Conservation (phyloP, 768 basidiomycete genomes). For the Lactarius hengduanensis region DNA sequence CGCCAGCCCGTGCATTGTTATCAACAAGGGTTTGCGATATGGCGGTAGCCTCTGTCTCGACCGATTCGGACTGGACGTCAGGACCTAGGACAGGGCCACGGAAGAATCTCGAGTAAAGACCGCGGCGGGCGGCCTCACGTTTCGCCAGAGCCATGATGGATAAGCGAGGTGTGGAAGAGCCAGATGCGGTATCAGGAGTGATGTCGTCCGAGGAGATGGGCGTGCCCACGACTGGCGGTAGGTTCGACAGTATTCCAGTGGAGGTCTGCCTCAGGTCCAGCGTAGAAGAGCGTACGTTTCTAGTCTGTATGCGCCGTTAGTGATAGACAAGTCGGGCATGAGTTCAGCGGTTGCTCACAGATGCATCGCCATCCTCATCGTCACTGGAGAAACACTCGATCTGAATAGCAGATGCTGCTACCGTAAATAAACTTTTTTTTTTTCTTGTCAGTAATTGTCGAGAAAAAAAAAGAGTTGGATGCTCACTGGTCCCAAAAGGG, state of each 20-base stretch:
- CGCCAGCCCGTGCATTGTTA: not conserved
- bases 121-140: constrained; percentile 70
- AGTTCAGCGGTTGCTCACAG: constrained; percentile 9
- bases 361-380: constrained; percentile 38
- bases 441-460: not conserved
- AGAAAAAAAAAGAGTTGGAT: not conserved
- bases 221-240: constrained; percentile 53
- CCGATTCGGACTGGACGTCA: constrained; percentile 34
- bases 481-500: constrained; percentile 98
- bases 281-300: constrained; percentile 22
- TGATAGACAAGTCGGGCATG: not conserved
- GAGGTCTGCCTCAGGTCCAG: constrained; percentile 53
- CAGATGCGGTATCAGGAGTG: constrained; percentile 35
- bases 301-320: constrained; percentile 26
- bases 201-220: constrained; percentile 42
- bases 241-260: constrained; percentile 76
- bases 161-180: constrained; percentile 37
- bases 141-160: constrained; percentile 66
- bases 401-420: constrained; percentile 80
- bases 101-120: constrained; percentile 79
- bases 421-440: constrained; percentile 58
- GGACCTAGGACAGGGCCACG: constrained; percentile 69
- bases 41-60: constrained; percentile 6
- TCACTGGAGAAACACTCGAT: constrained; percentile 56
- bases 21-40: not conserved